Evolutionary conservation across 2,329 filamentous ascomycete genomes (phyloP), one percentile per base, ranked within the genome.

Genomic region (Talaromyces sp.): DNA sequence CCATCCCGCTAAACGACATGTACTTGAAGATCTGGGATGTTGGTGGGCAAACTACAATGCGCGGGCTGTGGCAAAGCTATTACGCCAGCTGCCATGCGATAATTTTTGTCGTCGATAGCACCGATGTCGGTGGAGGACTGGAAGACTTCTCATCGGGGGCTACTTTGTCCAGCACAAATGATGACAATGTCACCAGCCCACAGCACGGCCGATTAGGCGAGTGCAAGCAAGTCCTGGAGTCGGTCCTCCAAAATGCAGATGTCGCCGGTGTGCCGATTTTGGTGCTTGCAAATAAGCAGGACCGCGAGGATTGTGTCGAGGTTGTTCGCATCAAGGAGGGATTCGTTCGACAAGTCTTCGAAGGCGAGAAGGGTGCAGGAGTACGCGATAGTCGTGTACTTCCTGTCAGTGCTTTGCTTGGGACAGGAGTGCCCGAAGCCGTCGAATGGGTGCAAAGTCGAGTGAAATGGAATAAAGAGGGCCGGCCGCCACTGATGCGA

Each of bases 11-110:
- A 27, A 89, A 92, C 17, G 92, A 96, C 75, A 93, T 97, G 86
- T 97, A 98, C 81, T 83, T 99, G 72, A 96, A 97, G 81, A 90
- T 99, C 70, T 98, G 95, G 95, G 95, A 99, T 73, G 92, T 99
- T 0, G 95, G 95, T 66, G 95, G 95, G 7, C 95, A 99, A 77
- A 87, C 95, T 72, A 89, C 86, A 30, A 84, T 99, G 72, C 88
- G 95, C 64, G 89, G 89, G 65, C 85, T 98, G 33, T 99, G 95
- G 95, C 92, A 96, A 76, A 92, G 88, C 76, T 99, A 99, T 80
- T 99, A 97, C 81, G 83, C 87, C 57, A 91, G 87, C 75, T 96
- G 92, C 71, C 95, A 99, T 75, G 95, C 95, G 67, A 96, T 99
- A 70, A 91, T 99, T 65, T 99, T 98, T 77, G 92, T 99, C 63